These are phyloP conservation scores for Taphrina populina DNA, from an alignment of 1,139 yeast species.

Conservation along the genomic window DNA sequence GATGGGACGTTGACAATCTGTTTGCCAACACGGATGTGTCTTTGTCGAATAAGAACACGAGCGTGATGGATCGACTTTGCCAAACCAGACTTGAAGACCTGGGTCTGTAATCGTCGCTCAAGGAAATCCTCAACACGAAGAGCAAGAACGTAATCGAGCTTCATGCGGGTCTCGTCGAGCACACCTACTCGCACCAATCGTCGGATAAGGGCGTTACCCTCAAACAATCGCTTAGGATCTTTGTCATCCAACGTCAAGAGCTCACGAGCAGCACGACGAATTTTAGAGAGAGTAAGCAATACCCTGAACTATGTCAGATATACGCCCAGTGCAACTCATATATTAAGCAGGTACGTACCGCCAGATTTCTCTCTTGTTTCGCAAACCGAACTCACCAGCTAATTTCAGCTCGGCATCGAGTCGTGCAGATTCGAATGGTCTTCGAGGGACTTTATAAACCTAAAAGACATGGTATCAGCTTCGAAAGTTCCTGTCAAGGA, in stretches of 20 bases:
- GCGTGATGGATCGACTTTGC: conserved; percentile 99
- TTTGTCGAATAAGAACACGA: conserved; percentile 96
- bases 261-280: conserved; percentile 99
- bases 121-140: conserved; percentile 97
- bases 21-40: conserved; percentile 99
- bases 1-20: conserved; percentile 98
- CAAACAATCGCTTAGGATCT: conserved; percentile 99
- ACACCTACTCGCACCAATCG: conserved; percentile 99
- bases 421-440: conserved; percentile 37
- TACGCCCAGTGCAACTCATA: conserved; percentile 34
- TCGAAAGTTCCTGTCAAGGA: not conserved
- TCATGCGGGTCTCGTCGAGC: conserved; percentile 98
- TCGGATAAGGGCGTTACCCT: conserved; percentile 99
- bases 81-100: conserved; percentile 99
- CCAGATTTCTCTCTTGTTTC: conserved; percentile 99
- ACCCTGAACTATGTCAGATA: conserved; percentile 47
- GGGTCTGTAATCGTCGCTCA: conserved; percentile 99
- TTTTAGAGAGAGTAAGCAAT: conserved; percentile 97
- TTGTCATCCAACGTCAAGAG: conserved; percentile 99
- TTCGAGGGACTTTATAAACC: conserved; percentile 36
- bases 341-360: conserved; percentile 49
- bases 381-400: conserved; percentile 99
- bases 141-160: conserved; percentile 99
- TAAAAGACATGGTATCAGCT: not conserved
- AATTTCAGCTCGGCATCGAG: conserved; percentile 93